A percentile compares a stretch with the other conserved stretches of the same genome.
Conservation (phyloP, 495 filamentous ascomycete genomes). For the Halenospora varia region DNA sequence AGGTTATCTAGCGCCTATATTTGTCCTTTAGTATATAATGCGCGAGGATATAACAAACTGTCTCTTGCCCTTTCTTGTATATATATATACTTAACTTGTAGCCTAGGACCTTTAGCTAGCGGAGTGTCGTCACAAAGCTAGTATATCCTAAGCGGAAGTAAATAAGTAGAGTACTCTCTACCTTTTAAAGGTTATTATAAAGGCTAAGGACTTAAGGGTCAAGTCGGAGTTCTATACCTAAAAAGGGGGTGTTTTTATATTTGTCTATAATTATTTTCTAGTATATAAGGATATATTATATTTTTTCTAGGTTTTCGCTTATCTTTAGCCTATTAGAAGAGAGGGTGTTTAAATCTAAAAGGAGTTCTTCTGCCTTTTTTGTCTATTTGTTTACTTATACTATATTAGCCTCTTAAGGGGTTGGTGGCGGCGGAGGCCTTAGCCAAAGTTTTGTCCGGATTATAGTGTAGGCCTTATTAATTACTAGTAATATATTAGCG, state of each 20-base stretch:
- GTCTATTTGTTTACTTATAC: too few species aligned
- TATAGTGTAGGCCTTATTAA: neutral
- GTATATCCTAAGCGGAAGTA: neutral
- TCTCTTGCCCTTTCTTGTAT: neutral
- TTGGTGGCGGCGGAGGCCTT: too few species aligned
- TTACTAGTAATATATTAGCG: neutral
- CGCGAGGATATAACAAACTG: neutral
- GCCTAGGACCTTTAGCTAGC: neutral
- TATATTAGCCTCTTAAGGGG: too few species aligned
- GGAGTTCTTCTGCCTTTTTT: too few species aligned
- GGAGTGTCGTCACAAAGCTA: neutral
- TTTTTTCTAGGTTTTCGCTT: too few species aligned
- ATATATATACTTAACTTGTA: neutral
- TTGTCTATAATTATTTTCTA: neutral
- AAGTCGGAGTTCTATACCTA: too few species aligned
- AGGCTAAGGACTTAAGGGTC: neutral
- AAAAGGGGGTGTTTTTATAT: neutral
- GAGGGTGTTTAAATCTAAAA: too few species aligned
- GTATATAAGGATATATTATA: too few species aligned
- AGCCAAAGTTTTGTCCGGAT: too few species aligned
- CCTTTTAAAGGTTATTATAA: neutral
- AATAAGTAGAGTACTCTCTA: neutral
- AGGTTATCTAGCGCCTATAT: neutral
- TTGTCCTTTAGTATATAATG: neutral
- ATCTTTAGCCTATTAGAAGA: too few species aligned